These are phyloP conservation scores for Diospyros lotus DNA, from an alignment of 148 eudicot genomes.

Conservation along the genomic window DNA sequence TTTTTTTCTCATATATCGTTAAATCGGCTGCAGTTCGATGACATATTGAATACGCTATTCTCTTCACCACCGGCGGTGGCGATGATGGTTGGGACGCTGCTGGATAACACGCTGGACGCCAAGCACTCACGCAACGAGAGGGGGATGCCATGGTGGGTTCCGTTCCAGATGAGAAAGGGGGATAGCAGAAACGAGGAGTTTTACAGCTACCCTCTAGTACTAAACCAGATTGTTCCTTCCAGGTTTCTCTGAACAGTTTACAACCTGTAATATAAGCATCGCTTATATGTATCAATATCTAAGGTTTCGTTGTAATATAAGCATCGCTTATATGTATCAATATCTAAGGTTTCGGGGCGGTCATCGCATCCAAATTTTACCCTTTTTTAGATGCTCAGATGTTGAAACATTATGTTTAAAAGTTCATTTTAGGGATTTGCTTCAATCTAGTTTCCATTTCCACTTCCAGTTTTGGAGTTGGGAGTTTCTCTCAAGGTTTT, in stretches of 20 bases:
- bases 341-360: too few relatives aligned
- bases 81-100: slow-evolving; percentile 54
- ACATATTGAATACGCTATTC: slow-evolving; percentile 78
- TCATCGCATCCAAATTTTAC: too few relatives aligned
- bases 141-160: slow-evolving; percentile 87
- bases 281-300: too few relatives aligned
- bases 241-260: slow-evolving; percentile 39
- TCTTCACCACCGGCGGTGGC: slow-evolving; percentile 85
- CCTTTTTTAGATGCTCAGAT: too few relatives aligned
- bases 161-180: slow-evolving; percentile 68
- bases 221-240: slow-evolving; percentile 62
- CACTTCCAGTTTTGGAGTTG: too few relatives aligned
- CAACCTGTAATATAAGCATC: too few relatives aligned
- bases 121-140: slow-evolving; percentile 39
- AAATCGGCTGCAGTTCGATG: slow-evolving; percentile 64
- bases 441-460: too few relatives aligned
- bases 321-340: too few relatives aligned
- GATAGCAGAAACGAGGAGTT: slow-evolving; percentile 89
- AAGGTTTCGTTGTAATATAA: too few relatives aligned
- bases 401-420: too few relatives aligned
- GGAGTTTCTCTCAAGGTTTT: too few relatives aligned
- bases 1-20: not conserved
- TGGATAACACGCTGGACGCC: slow-evolving; percentile 74
- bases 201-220: slow-evolving; percentile 71
- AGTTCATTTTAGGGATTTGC: too few relatives aligned